phyloP scores from a whole-genome alignment of 192 early-diverging fungal species.

The Rhizophagus sp. region DNA sequence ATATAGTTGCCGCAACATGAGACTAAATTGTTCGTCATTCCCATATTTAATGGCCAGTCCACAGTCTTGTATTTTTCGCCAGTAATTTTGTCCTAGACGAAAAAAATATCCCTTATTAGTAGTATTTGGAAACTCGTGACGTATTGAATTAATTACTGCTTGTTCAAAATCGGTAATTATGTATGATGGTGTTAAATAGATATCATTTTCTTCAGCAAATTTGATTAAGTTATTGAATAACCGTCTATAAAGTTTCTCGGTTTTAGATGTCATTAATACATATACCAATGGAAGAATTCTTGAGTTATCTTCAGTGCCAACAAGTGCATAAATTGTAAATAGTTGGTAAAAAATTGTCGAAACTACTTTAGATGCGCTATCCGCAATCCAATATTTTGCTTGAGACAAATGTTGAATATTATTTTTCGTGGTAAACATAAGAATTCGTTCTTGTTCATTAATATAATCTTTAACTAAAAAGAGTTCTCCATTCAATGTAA shows the following conservation, averaged over 20 bases:
- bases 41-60: neutral
- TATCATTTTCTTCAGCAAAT: neutral
- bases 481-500: neutral
- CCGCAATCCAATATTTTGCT: neutral
- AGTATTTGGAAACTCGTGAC: neutral
- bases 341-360: neutral
- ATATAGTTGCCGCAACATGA: neutral
- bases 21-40: neutral
- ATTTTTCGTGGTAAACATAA: neutral
- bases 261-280: neutral
- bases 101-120: conserved; percentile 4
- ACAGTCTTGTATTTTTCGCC: neutral
- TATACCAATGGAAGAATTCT: neutral
- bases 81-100: neutral
- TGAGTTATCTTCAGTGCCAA: neutral
- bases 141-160: neutral
- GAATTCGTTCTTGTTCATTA: neutral
- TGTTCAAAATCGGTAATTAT: conserved; percentile 23
- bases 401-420: neutral
- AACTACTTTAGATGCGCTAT: neutral
- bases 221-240: neutral
- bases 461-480: neutral
- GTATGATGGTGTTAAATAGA: neutral
- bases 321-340: conserved; percentile 3
- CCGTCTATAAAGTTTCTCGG: neutral